phyloP scores from a whole-genome alignment of 202 grass and related monocot genomes.

The Musa balbisiana region DNA sequence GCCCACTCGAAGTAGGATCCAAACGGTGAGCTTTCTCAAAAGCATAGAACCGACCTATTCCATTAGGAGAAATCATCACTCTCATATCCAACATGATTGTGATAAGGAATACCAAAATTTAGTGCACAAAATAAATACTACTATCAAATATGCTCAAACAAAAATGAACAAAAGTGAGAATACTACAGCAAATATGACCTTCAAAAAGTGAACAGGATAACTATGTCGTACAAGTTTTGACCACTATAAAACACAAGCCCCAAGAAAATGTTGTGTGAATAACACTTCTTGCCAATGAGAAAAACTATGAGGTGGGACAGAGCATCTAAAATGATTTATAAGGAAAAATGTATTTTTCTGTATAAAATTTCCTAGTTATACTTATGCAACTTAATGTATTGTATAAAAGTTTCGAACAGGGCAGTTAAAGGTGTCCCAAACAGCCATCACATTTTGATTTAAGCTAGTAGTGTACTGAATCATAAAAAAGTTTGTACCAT shows the following conservation, averaged over 20 bases:
- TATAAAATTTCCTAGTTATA: no score
- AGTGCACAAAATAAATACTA: not conserved
- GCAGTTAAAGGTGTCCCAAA: no score
- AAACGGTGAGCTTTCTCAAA: slow-evolving; percentile 95
- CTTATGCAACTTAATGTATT: no score
- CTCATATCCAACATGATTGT: not conserved
- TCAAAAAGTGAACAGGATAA: not conserved
- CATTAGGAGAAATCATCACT: slow-evolving; percentile 3
- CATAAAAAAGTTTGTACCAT: no score
- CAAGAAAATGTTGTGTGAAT: not conserved
- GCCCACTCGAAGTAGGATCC: slow-evolving; percentile 77
- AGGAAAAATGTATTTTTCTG: no score
- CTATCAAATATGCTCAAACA: not conserved
- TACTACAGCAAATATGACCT: not conserved
- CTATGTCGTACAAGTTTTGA: not conserved
- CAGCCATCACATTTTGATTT: no score
- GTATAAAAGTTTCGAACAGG: no score
- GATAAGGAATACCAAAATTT: not conserved
- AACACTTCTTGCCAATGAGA: not conserved
- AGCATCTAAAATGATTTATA: no score
- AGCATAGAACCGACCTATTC: slow-evolving; percentile 80
- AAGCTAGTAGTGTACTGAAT: no score
- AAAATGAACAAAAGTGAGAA: not conserved
- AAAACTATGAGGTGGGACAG: no score
- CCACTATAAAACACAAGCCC: not conserved